Evolutionary conservation across 371 early-diverging fungal genomes (phyloP), one percentile per base, ranked within the genome.

Genomic region (Syncephalastrum monosporum): DNA sequence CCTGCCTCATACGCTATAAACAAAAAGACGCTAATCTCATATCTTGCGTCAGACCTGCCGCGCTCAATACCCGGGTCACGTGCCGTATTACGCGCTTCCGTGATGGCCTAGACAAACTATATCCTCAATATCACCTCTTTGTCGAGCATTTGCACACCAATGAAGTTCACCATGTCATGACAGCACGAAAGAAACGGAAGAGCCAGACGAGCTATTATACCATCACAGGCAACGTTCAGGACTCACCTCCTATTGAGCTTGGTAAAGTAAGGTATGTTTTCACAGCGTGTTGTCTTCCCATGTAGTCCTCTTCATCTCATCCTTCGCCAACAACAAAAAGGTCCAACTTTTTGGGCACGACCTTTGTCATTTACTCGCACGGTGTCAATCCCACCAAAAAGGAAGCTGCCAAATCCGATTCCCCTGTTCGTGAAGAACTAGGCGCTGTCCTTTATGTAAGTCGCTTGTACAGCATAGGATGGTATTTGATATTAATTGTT

Each of bases 301-400:
- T 5, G 12, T 12, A 6, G 29, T 12, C 2, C 38, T 10, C 10
- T 33, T 10, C 38, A 33, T 33, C 38, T 33, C 38, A 33, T 12
- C 38, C 12, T 33, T 33, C 38, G 5, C 51, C 7, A 7, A 50
- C 38, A 10, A 55, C 21, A 21, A 50, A 59, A 60, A 79, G 88
- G 60, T 88, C 91, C 15, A 95, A 95, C 60, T 95, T 95, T 59
- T 51, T 93, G 50, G 95, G 95, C 3, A 95, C 95, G 0, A 87
- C 85, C 5, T 95, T 92, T 70, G 71, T 80, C 15, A 79, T 92
- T 13, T 91, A 90, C 61, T 88, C 86, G 7, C 81, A 83, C 68
- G 90, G 89, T 4, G 64, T 77, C 41, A 82, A 81, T 53, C 86
- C 88, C 8, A 61, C 71, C 49, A 82, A 68, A 52, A 69, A 56